Conservation (phyloP, 306 rosid species). For the Carpinus fangiana region DNA sequence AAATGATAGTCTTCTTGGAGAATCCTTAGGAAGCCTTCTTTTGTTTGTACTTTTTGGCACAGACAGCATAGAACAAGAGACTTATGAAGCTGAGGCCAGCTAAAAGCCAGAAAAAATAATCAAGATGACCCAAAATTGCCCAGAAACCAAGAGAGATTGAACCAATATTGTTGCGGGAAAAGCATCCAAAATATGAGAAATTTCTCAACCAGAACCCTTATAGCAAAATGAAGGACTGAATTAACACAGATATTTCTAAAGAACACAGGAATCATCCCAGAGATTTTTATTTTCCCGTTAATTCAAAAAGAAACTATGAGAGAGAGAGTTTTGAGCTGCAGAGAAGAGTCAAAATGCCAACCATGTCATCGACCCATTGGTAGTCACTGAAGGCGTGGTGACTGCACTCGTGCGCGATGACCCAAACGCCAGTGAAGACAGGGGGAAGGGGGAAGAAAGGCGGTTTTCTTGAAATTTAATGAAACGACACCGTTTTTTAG, state of each 20-base stretch:
- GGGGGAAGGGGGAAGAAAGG: no score
- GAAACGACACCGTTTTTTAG: no score
- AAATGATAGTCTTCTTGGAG: no score
- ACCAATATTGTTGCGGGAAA: not conserved
- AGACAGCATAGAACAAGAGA: no score
- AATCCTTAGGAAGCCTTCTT: no score
- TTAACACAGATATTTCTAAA: not conserved
- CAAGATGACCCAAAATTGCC: no score
- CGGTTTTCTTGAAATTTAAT: no score
- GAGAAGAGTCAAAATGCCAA: constrained; percentile 41
- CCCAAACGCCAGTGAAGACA: constrained; percentile 69
- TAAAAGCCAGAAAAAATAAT: no score
- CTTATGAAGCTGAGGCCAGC: no score
- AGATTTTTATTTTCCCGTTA: no score
- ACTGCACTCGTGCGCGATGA: constrained; percentile 83
- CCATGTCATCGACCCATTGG: constrained; percentile 54
- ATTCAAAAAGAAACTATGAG: not conserved
- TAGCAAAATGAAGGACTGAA: not conserved
- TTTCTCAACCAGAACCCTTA: not conserved
- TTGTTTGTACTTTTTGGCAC: no score
- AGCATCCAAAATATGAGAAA: not conserved
- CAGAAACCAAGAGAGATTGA: not conserved
- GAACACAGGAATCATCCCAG: not conserved
- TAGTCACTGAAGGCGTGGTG: constrained; percentile 79
- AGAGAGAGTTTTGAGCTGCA: not conserved